Evolutionary conservation across 208 protist species (phyloP), one percentile per base, ranked within the genome.

Genomic region (Strigomonas galati): DNA sequence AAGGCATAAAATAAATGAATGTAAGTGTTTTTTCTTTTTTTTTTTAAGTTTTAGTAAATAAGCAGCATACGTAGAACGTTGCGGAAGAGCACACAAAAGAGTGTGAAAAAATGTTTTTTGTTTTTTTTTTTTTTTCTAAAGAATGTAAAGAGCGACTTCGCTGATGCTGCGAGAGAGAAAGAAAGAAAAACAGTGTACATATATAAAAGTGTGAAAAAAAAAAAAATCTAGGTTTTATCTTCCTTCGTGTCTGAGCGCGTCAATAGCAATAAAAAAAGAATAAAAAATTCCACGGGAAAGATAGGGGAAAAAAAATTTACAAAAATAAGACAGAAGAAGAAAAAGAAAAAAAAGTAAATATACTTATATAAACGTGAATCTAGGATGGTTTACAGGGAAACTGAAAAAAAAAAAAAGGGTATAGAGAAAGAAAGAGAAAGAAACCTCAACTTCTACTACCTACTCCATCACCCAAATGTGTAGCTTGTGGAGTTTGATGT

Each of bases 291-390:
- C 32, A 9, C 32, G 32, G 9, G 60, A 61, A 7, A 32, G 12
- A 58, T 44, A 48, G 0, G 32, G 3, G 32, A 10, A 48, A 40
- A 24, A 40, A 40, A 46, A 28, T 21, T 30, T 21, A 61, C 27
- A 31, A 9, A 23, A 19, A 15, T 9, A 1, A 48, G 32, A 37
- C n/a, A 48, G 48, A 44, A 37, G 24, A 43, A 64, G 52, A 61
- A 62, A 63, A 58, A 24, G 19, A 37, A n/a, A 60, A 62, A 62
- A 52, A 52, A 62, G 46, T 52, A 62, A 51, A 52, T 9, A 49
- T n/a, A 28, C 15, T 10, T 56, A 56, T 27, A 17, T 27, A 15
- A 14, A 56, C 7, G 12, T 56, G 23, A 54, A 54, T 23, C 24
- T 54, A 37, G 9, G 9, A 24, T 30, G 53, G 24, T 58, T 19